phyloP scores from a whole-genome alignment of 148 eudicot genomes.

The Rhododendron griersonianum region DNA sequence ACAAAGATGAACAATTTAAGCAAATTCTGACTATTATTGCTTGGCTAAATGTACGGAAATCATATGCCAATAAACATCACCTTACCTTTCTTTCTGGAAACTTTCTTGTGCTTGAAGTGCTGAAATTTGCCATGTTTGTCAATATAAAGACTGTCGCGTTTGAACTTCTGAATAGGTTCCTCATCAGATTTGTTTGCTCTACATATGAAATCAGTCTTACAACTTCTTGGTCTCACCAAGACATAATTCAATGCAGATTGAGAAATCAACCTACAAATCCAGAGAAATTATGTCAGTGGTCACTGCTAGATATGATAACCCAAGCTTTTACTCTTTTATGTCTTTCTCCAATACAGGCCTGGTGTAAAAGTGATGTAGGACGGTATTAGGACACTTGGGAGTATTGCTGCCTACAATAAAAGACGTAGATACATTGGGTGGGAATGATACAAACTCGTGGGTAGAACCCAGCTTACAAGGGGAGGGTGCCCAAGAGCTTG shows the following conservation, averaged over 20 bases:
- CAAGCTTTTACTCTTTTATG: background rate
- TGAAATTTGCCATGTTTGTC: slow-evolving; percentile 54
- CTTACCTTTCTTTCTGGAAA: slow-evolving; percentile 71
- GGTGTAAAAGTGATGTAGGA: background rate
- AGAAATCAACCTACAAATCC: background rate
- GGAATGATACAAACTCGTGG: background rate
- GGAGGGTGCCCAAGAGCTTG: too few species aligned
- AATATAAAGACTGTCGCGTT: slow-evolving; percentile 52
- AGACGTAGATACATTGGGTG: background rate
- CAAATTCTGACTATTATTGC: background rate
- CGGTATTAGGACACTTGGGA: background rate
- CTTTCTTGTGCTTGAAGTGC: slow-evolving; percentile 58
- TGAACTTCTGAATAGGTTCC: slow-evolving; percentile 40
- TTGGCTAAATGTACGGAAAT: background rate
- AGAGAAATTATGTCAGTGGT: background rate
- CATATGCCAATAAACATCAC: background rate
- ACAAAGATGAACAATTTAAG: background rate
- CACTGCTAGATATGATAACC: background rate
- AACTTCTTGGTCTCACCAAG: background rate
- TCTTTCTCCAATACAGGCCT: background rate
- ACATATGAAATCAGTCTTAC: background rate
- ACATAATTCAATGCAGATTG: background rate
- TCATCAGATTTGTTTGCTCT: slow-evolving; percentile 14
- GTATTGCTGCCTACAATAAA: background rate
- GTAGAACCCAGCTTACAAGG: too few species aligned